Evolutionary conservation across 2,329 filamentous ascomycete species (phyloP).

Genomic region (Penicillium aurantiogriseum): DNA sequence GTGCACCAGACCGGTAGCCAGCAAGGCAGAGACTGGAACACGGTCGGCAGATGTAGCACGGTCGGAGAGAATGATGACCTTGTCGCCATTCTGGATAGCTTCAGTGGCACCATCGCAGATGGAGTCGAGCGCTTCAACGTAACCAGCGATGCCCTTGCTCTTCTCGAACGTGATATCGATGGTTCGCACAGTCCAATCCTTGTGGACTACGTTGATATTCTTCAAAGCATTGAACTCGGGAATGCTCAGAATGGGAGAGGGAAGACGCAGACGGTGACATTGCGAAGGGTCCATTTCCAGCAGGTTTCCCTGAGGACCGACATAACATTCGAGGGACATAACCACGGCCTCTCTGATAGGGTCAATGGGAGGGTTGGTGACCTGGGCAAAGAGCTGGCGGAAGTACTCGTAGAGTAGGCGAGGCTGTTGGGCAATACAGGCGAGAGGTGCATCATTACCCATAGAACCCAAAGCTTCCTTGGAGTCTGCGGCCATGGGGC

Average conservation of each 20-base stretch:
- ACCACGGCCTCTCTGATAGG: slow-evolving; percentile 96
- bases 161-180: slow-evolving; percentile 96
- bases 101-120: slow-evolving; percentile 84
- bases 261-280: slow-evolving; percentile 79
- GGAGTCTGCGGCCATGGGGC: slow-evolving; percentile 94
- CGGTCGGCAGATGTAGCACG: slow-evolving; percentile 79
- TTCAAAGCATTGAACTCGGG: slow-evolving; percentile 86
- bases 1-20: slow-evolving; percentile 91
- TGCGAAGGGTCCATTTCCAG: slow-evolving; percentile 90
- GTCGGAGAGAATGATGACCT: slow-evolving; percentile 85
- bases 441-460: slow-evolving; percentile 93
- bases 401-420: slow-evolving; percentile 94
- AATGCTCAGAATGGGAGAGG: slow-evolving; percentile 84
- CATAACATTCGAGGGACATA: slow-evolving; percentile 96
- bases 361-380: slow-evolving; percentile 96
- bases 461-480: slow-evolving; percentile 97
- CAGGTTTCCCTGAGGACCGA: slow-evolving; percentile 92
- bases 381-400: slow-evolving; percentile 94
- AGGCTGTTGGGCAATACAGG: slow-evolving; percentile 85
- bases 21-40: slow-evolving; percentile 78
- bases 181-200: slow-evolving; percentile 80
- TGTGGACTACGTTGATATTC: slow-evolving; percentile 69
- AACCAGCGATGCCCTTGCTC: slow-evolving; percentile 75
- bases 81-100: slow-evolving; percentile 78
- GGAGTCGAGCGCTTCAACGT: slow-evolving; percentile 79